Evolutionary conservation across 208 protist genomes (phyloP), one percentile per base, ranked within the genome.

Genomic region (Trypanosoma cruzi): DNA sequence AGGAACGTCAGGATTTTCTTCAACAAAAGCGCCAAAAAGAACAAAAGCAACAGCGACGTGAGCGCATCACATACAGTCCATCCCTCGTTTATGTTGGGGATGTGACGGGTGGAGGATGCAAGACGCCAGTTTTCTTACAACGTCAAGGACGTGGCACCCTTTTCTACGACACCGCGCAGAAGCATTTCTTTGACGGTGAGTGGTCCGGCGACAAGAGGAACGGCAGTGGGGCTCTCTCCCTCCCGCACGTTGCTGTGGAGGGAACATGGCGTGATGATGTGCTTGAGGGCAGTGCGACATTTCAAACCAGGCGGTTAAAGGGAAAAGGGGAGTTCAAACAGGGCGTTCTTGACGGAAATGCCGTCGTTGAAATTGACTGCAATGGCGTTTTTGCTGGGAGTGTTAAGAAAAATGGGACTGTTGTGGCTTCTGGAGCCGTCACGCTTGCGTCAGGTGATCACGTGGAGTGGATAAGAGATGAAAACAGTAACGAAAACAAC

Each of bases 161-260:
- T 64, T 80, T 81, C 32, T 79, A 86, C 64, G 81, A 86, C 26
- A 59, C 71, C 7, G 28, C 50, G 22, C 55, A 71, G 46, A 68
- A 70, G 14, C 63, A 58, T 64, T 85, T 80, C 46, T 91, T 84
- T 54, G 52, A 72, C 0, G 89, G 89, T 11, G 48, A 34, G 54
- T 94, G 89, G 89, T 53, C 24, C n/a, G 32, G 79, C 7, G 82
- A 90, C 68, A 62, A 77, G 64, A 72, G 72, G 26, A 66, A 86
- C 16, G 89, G 89, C 0, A 13, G 37, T 10, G 89, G 89, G 0
- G 68, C 78, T 16, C 50, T 90, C 4, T 88, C 85, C 11, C 57
- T 91, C 24, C 77, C 89, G 0, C 50, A 64, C 53, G 61, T 67
- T 0, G 78, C 73, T 0, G 62, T 89, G 32, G 79, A 92, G 54